Evolutionary conservation across 2,329 filamentous ascomycete species (phyloP).

Genomic region (Cryphonectria japonica): DNA sequence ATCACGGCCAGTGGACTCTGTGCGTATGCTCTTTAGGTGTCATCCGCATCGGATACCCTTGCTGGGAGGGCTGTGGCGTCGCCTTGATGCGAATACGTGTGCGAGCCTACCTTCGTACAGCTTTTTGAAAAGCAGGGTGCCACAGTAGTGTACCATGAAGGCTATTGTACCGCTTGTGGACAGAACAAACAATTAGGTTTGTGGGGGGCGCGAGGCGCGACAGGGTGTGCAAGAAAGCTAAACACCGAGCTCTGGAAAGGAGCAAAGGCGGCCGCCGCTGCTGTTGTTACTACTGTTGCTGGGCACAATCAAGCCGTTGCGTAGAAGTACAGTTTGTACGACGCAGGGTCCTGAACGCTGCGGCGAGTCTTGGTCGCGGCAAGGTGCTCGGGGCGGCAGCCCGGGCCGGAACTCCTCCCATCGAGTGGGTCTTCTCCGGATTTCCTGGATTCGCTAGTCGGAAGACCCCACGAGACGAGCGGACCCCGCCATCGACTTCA

Average conservation of each 20-base stretch:
- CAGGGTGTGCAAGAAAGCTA: not conserved
- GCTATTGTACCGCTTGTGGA: not conserved
- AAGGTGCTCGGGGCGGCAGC: conserved; percentile 11
- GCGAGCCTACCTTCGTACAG: not conserved
- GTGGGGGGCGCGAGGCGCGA: not conserved
- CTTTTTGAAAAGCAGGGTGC: not conserved
- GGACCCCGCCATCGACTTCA: conserved; percentile 13
- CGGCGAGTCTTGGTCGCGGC: not conserved
- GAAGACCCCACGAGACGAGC: conserved; percentile 6
- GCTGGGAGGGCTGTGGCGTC: not conserved
- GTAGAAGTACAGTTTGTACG: not conserved
- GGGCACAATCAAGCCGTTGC: not conserved
- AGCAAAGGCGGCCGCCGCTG: not conserved
- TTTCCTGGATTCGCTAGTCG: conserved; percentile 13
- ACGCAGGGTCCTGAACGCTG: not conserved
- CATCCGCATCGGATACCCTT: not conserved
- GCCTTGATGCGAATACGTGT: not conserved
- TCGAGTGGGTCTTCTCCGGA: conserved; percentile 12
- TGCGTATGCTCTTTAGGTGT: not conserved
- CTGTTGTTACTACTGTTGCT: not conserved
- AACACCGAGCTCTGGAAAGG: not conserved
- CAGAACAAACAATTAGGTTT: not conserved
- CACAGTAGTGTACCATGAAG: not conserved
- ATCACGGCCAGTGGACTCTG: not conserved
- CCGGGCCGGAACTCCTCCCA: conserved; percentile 22